phyloP scores from a whole-genome alignment of 257 asterid genomes.

The Plantago major region DNA sequence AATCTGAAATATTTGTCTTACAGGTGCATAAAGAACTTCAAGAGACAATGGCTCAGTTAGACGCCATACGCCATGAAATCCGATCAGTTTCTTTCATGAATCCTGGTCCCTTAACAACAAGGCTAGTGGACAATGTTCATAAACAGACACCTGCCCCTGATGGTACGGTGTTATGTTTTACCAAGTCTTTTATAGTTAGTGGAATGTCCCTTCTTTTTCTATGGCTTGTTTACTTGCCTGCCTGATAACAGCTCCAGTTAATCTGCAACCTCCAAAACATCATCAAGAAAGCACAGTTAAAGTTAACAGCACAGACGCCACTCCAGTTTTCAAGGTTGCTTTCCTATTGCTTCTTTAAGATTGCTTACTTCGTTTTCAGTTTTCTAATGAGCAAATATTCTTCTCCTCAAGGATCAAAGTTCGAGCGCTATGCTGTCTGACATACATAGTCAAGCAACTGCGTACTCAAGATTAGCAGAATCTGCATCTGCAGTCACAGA shows the following conservation, averaged over 20 bases:
- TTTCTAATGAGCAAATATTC: neutral
- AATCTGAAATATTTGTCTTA: constrained; percentile 11
- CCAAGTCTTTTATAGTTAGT: constrained; percentile 8
- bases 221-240: constrained; percentile 15
- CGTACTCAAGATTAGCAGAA: constrained; percentile 27
- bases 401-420: too few relatives aligned
- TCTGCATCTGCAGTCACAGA: too few relatives aligned
- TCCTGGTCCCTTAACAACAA: constrained; percentile 67
- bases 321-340: too few relatives aligned
- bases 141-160: constrained; percentile 26
- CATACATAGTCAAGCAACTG: too few relatives aligned
- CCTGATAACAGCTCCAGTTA: constrained; percentile 21
- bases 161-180: constrained; percentile 29
- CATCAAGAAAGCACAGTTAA: constrained; percentile 26
- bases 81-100: constrained; percentile 64
- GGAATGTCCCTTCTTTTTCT: constrained; percentile 1
- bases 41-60: constrained; percentile 82
- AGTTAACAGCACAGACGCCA: neutral
- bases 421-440: too few relatives aligned
- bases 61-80: constrained; percentile 80
- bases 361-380: neutral
- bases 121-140: constrained; percentile 62
- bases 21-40: constrained; percentile 29
- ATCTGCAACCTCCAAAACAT: constrained; percentile 31
- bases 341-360: neutral